These are phyloP conservation scores for Areca catechu DNA, from an alignment of 176 grass and related monocot species.

Conservation along the genomic window DNA sequence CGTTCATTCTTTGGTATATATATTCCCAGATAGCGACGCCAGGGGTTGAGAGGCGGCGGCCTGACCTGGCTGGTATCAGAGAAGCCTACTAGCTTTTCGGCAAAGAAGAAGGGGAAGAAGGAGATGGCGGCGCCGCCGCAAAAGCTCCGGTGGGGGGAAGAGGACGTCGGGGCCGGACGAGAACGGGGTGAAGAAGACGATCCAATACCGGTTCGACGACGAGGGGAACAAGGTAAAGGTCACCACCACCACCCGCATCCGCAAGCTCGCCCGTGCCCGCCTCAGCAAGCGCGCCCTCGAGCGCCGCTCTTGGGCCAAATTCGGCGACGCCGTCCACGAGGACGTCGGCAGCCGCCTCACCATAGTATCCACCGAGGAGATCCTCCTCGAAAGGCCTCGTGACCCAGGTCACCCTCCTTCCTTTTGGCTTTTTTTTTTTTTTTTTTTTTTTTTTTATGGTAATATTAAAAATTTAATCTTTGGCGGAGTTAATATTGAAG, in stretches of 20 bases:
- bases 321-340: slow-evolving; percentile 68
- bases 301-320: slow-evolving; percentile 69
- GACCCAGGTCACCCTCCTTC: slow-evolving; percentile 35
- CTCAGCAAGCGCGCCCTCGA: slow-evolving; percentile 66
- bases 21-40: too few relatives aligned
- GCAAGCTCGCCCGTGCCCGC: slow-evolving; percentile 53
- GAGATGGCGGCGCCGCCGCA: slow-evolving; percentile 25
- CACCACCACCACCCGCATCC: slow-evolving; percentile 63
- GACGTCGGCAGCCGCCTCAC: slow-evolving; percentile 48
- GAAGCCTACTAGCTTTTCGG: too few relatives aligned
- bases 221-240: slow-evolving; percentile 71
- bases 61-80: not conserved
- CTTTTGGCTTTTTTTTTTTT: not conserved
- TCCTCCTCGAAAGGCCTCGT: slow-evolving; percentile 69
- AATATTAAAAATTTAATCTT: too few relatives aligned
- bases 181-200: slow-evolving; percentile 57
- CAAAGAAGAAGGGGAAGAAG: slow-evolving; percentile 3
- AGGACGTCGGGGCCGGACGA: slow-evolving; percentile 64
- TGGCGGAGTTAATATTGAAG: too few relatives aligned
- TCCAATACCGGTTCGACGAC: slow-evolving; percentile 75
- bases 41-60: too few relatives aligned
- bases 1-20: too few relatives aligned
- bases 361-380: slow-evolving; percentile 84
- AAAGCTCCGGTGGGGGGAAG: slow-evolving; percentile 56
- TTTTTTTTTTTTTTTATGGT: too few relatives aligned